A percentile compares a stretch with the other conserved stretches of the same genome.
phyloP scores from a whole-genome alignment of 352 stramenopile species.

The Pythium graminicola region DNA sequence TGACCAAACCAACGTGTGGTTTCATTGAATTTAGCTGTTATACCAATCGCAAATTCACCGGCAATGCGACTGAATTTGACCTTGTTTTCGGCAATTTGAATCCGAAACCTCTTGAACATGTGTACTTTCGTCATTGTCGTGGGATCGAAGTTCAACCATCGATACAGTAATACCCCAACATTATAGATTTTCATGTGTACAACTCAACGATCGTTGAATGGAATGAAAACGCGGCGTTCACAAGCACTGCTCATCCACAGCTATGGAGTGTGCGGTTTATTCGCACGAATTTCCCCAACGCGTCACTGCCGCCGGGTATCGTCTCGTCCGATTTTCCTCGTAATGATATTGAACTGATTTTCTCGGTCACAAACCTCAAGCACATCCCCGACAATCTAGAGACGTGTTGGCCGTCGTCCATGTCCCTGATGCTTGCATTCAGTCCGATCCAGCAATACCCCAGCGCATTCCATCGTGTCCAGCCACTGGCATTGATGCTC shows the following conservation, averaged over 20 bases:
- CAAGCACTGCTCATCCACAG: not conserved
- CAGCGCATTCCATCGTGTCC: too few relatives aligned
- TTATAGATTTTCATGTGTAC: not conserved
- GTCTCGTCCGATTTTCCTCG: not conserved
- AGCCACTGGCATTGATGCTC: not conserved
- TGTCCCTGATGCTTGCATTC: not conserved
- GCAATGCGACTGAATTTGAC: not conserved
- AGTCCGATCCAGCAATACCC: too few relatives aligned
- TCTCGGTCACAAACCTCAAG: constrained; percentile 15
- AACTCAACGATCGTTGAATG: not conserved
- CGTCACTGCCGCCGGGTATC: not conserved
- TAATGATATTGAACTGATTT: constrained; percentile 2
- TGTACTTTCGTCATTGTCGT: not conserved
- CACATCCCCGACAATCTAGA: constrained; percentile 7
- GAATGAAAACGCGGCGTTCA: not conserved
- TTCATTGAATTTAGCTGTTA: constrained; percentile 7
- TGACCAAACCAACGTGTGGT: constrained; percentile 19
- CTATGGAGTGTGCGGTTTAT: not conserved
- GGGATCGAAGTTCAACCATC: not conserved
- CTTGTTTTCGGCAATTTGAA: not conserved
- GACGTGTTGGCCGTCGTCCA: constrained; percentile 5
- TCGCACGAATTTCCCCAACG: not conserved
- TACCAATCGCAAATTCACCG: not conserved
- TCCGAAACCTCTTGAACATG: not conserved
- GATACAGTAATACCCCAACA: not conserved